Conservation (phyloP, 345 rosid species). For the Erucastrum elatum region DNA sequence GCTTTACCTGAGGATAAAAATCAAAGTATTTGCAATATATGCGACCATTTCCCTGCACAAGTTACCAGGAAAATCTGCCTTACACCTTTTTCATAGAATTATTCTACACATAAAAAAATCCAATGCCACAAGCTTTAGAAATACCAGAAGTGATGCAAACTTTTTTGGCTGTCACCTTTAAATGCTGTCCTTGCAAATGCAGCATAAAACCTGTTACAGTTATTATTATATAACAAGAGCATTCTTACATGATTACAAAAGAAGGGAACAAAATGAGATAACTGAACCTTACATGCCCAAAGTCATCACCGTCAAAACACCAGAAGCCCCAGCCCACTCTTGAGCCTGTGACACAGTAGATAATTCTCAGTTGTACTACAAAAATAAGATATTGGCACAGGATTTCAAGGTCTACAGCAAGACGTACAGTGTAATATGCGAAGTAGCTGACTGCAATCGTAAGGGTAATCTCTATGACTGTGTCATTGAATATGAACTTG, state of each 20-base stretch:
- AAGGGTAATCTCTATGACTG: constrained; percentile 84
- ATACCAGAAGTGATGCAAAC: constrained; percentile 97
- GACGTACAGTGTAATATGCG: constrained; percentile 79
- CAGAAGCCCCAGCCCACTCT: constrained; percentile 82
- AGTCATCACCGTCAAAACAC: constrained; percentile 96
- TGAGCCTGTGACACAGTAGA: constrained; percentile 66
- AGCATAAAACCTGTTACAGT: constrained; percentile 76
- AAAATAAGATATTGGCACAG: constrained; percentile 5
- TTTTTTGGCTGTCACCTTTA: constrained; percentile 90
- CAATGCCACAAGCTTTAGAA: constrained; percentile 15
- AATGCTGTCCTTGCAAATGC: constrained; percentile 91
- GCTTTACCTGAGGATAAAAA: constrained; percentile 87
- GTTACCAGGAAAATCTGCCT: not conserved
- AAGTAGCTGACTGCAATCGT: constrained; percentile 94
- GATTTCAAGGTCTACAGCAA: constrained; percentile 31
- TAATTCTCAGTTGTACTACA: constrained; percentile 14
- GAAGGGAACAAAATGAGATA: not conserved
- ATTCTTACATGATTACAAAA: constrained; percentile 17
- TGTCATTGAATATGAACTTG: constrained; percentile 86
- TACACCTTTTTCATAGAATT: constrained; percentile 5
- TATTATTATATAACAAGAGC: not conserved
- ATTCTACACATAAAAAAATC: not conserved
- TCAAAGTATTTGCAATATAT: constrained; percentile 92
- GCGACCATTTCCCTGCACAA: constrained; percentile 92
- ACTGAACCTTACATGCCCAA: constrained; percentile 82